phyloP scores from a whole-genome alignment of 176 grass and related monocot genomes.

The Tillandsia fasciculata region DNA sequence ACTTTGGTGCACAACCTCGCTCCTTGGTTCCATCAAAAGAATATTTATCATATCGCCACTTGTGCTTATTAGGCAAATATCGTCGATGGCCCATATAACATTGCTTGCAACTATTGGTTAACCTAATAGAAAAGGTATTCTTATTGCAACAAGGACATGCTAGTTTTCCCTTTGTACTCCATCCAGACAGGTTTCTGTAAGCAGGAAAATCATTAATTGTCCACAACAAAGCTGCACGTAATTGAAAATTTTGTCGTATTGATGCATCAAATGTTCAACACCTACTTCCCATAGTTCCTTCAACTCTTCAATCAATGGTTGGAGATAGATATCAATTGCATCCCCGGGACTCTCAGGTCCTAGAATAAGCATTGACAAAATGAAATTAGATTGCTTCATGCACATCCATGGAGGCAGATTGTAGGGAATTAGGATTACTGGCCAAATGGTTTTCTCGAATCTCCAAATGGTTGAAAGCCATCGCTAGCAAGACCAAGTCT shows the following conservation, averaged over 20 bases:
- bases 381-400: neutral
- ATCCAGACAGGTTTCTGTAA: neutral
- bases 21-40: no score
- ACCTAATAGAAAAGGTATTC: neutral
- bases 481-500: neutral
- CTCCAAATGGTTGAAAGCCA: slow-evolving; percentile 1
- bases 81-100: neutral
- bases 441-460: neutral
- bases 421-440: neutral
- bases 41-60: neutral
- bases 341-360: neutral
- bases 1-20: no score
- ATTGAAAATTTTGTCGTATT: neutral
- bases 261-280: neutral
- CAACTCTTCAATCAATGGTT: neutral
- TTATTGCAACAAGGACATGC: neutral
- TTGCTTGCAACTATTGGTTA: neutral
- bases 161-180: neutral
- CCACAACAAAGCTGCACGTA: neutral
- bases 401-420: neutral
- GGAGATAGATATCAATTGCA: neutral
- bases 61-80: neutral
- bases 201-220: neutral
- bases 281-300: slow-evolving; percentile 1
- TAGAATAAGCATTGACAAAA: neutral